Conservation (phyloP, 176 grass and related monocot species). For the Leersia perrieri region DNA sequence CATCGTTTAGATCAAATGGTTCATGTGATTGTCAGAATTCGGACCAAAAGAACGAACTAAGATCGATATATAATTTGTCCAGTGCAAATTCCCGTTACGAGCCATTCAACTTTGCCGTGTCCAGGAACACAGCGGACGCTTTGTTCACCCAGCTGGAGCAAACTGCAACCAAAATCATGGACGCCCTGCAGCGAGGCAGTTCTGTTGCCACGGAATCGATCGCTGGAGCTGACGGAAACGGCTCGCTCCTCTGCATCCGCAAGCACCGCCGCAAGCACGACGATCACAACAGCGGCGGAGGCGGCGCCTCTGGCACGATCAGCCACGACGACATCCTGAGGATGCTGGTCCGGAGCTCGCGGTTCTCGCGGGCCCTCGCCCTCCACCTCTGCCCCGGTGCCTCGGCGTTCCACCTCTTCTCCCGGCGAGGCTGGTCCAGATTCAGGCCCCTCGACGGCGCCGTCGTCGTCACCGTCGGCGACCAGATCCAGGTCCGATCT, state of each 20-base stretch:
- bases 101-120: not conserved
- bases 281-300: not conserved
- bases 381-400: slow-evolving; percentile 50
- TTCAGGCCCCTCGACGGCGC: slow-evolving; percentile 45
- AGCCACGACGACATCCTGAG: slow-evolving; percentile 42
- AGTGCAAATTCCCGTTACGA: not conserved
- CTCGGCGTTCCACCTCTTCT: slow-evolving; percentile 46
- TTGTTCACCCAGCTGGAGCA: slow-evolving; percentile 34
- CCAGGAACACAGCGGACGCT: slow-evolving; percentile 36
- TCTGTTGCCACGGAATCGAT: not conserved
- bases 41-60: not conserved
- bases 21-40: not conserved
- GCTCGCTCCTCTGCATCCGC: slow-evolving; percentile 40
- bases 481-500: slow-evolving; percentile 47
- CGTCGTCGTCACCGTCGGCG: slow-evolving; percentile 56
- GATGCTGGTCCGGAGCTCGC: slow-evolving; percentile 46
- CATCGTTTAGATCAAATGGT: not conserved
- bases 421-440: slow-evolving; percentile 49
- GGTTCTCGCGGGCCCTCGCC: slow-evolving; percentile 34
- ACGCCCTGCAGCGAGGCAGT: not conserved
- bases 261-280: slow-evolving; percentile 13
- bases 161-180: slow-evolving; percentile 24
- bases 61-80: not conserved
- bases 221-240: not conserved
- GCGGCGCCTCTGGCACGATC: slow-evolving; percentile 10